Percentiles rank a stretch among this genome's conserved stretches.
phyloP scores from a whole-genome alignment of 176 grass and related monocot species.

The Pontederia paniculata region DNA sequence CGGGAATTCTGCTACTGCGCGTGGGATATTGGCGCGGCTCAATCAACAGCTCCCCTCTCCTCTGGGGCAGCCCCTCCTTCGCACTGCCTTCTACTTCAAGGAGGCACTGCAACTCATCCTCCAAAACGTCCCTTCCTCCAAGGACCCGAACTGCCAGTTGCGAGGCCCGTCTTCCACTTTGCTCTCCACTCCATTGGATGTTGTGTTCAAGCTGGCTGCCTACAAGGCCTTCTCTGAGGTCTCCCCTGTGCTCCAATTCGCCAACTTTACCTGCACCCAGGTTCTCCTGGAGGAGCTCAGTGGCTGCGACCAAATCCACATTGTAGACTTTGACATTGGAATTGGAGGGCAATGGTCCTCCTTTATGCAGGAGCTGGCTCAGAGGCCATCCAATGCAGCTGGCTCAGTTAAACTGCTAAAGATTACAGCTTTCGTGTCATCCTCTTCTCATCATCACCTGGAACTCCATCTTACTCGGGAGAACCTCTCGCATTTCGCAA shows the following conservation, averaged over 20 bases:
- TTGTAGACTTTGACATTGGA: constrained; percentile 17
- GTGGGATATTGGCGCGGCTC: constrained; percentile 99
- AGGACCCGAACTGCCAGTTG: background rate
- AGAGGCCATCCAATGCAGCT: background rate
- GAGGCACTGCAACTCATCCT: constrained; percentile 10
- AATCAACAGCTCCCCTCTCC: constrained; percentile 85
- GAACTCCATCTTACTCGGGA: constrained; percentile 9
- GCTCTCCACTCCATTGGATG: background rate
- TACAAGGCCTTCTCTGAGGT: constrained; percentile 16
- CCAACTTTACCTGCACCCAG: constrained; percentile 16
- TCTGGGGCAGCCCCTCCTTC: background rate
- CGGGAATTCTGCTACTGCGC: constrained; percentile 62
- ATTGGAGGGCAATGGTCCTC: constrained; percentile 11
- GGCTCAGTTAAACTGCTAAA: background rate
- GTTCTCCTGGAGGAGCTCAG: constrained; percentile 10
- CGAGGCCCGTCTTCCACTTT: background rate
- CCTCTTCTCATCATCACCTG: background rate
- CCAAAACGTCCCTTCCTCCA: background rate
- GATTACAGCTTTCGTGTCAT: constrained; percentile 3
- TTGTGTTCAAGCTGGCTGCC: constrained; percentile 1
- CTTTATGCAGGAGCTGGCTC: constrained; percentile 15
- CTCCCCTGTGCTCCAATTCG: constrained; percentile 14
- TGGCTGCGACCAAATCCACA: constrained; percentile 1
- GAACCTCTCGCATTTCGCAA: constrained; percentile 1
- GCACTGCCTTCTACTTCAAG: constrained; percentile 15